Conservation (phyloP, 2,329 filamentous ascomycete species). For the Boeremia exigua region DNA sequence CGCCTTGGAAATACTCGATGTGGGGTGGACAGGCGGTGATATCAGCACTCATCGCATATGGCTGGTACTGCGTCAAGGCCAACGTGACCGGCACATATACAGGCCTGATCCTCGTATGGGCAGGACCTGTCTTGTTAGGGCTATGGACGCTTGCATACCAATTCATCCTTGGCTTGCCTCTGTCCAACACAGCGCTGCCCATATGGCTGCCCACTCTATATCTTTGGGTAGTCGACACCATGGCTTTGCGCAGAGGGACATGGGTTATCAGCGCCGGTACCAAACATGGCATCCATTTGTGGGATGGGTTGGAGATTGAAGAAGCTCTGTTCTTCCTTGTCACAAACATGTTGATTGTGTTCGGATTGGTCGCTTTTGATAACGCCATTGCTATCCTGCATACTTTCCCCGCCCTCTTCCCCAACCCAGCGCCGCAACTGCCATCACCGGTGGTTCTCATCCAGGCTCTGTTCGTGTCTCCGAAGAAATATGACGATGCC, state of each 20-base stretch:
- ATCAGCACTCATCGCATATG: conserved; percentile 52
- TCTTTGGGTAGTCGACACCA: conserved; percentile 74
- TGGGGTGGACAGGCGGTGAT: conserved; percentile 61
- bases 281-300: conserved; percentile 68
- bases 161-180: conserved; percentile 67
- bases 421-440: conserved; percentile 52
- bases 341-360: conserved; percentile 73
- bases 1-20: conserved; percentile 47
- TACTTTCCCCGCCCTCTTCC: conserved; percentile 66
- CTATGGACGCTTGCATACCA: conserved; percentile 69
- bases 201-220: conserved; percentile 71
- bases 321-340: conserved; percentile 76
- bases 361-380: conserved; percentile 72
- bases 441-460: conserved; percentile 60
- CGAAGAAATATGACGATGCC: conserved; percentile 61
- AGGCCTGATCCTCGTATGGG: conserved; percentile 74
- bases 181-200: conserved; percentile 63
- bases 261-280: conserved; percentile 74
- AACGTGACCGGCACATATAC: conserved; percentile 66
- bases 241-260: conserved; percentile 70
- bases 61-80: conserved; percentile 54
- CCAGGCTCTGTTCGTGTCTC: conserved; percentile 58
- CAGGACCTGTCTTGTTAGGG: conserved; percentile 68
- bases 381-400: conserved; percentile 70
- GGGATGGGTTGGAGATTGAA: conserved; percentile 72